Evolutionary conservation across 1,139 yeast species (phyloP), one percentile per base, ranked within the genome.

Genomic region (Pichia sp.): DNA sequence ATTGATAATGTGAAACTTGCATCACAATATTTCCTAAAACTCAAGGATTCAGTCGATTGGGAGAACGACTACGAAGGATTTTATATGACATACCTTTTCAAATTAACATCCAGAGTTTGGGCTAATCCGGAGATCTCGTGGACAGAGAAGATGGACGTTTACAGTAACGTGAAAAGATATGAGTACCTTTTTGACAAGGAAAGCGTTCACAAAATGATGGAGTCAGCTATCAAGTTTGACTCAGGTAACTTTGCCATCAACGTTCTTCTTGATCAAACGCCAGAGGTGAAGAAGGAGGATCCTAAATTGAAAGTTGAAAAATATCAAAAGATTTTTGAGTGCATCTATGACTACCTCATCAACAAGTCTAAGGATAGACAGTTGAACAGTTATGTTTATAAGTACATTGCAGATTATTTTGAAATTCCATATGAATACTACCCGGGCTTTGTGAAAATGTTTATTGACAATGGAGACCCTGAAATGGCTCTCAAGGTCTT

Each of bases 401-500:
- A 76, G 1, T 72, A 72, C 38, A 53, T 82, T 32, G 74, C 75
- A 50, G 66, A 70, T 47, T 70, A 73, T 41, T 79, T 82, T 50
- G 56, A 64, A 22, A 66, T 80, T 5, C 85, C 91, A 0, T 69
- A 59, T 46, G 81, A 77, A 9, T 60, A 72, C 2, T 80, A 79
- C 48, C 62, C 73, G 28, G 80, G 81, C 1, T 63, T 79, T 2
- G 69, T 83, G 66, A 60, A 66, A 44, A 74, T 71, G 49, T 79
- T 82, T 48, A 72, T 83, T 47, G 60, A 64, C n/a, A 59, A 72
- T 20, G 67, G 68, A 20, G 62, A 85, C 33, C 76, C 84, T 21
- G 76, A 80, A 45, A 78, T 79, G 14, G 75, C 93, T 1, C 61
- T 81, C 34, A 59, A 70, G 18, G 69, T 83, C 5, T 81, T 84